Evolutionary conservation across 352 stramenopile genomes (phyloP).

Genomic region (Phytophthora crassamura): DNA sequence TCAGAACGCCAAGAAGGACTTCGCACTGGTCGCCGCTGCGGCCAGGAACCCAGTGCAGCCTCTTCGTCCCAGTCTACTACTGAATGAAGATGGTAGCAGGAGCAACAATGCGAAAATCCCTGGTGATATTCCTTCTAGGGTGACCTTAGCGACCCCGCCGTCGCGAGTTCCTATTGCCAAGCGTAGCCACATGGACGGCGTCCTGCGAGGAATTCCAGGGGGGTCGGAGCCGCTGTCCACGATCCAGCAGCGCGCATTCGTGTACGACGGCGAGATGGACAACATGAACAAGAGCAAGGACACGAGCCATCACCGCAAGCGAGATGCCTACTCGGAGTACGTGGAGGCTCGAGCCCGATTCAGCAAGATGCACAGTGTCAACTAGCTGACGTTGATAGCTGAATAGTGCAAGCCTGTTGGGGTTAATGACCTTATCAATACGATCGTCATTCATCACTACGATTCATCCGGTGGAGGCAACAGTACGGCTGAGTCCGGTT

Average conservation of each 20-base stretch:
- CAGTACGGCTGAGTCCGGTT: constrained; percentile 15
- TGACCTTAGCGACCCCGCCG: constrained; percentile 16
- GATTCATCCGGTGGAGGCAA: constrained; percentile 24
- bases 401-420: not conserved
- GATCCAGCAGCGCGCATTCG: constrained; percentile 61
- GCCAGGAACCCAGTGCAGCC: constrained; percentile 64
- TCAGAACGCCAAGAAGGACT: constrained; percentile 46
- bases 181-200: constrained; percentile 80
- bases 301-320: constrained; percentile 78
- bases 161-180: constrained; percentile 68
- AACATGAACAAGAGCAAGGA: constrained; percentile 81
- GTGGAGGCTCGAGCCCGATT: constrained; percentile 88
- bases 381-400: constrained; percentile 28
- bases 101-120: constrained; percentile 19
- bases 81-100: constrained; percentile 49
- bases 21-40: constrained; percentile 53
- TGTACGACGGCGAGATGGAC: constrained; percentile 79
- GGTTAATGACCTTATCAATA: constrained; percentile 13
- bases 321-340: constrained; percentile 88
- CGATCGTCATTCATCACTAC: constrained; percentile 20
- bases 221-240: constrained; percentile 36
- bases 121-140: constrained; percentile 16
- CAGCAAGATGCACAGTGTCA: constrained; percentile 92
- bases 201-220: constrained; percentile 66
- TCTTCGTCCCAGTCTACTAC: constrained; percentile 43